A percentile compares a stretch with the other conserved stretches of the same genome.
These are phyloP conservation scores for Calonectria pteridis DNA, from an alignment of 2,329 filamentous ascomycete species.

Conservation along the genomic window DNA sequence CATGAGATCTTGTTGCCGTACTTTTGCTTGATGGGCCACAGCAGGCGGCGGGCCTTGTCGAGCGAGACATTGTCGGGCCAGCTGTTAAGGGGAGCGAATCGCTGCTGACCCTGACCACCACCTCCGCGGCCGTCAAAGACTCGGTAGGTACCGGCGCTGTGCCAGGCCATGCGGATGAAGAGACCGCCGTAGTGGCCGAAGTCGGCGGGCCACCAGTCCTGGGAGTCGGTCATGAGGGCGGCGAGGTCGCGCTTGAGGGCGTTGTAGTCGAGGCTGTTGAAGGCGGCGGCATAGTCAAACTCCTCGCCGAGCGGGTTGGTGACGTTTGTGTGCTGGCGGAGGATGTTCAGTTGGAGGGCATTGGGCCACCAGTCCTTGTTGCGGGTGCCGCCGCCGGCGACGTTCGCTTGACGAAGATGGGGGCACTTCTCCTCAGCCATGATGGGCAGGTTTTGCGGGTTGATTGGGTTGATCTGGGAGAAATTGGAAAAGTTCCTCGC, in stretches of 20 bases:
- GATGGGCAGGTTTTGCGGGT: not conserved
- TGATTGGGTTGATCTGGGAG: not conserved
- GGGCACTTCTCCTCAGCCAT: conserved; percentile 26
- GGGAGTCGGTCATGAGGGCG: conserved; percentile 80
- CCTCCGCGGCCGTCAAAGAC: conserved; percentile 81
- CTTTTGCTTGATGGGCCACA: conserved; percentile 87
- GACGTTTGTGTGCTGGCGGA: conserved; percentile 75
- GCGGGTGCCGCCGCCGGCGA: conserved; percentile 73
- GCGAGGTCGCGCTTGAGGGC: conserved; percentile 80
- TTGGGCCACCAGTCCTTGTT: conserved; percentile 83
- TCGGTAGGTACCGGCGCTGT: conserved; percentile 83
- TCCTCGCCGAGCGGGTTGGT: conserved; percentile 74
- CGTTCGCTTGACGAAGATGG: conserved; percentile 45
- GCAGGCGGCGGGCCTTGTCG: conserved; percentile 83
- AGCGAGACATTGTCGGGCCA: conserved; percentile 85
- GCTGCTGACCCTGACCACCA: conserved; percentile 80
- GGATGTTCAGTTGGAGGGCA: conserved; percentile 75
- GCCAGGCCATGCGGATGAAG: conserved; percentile 86
- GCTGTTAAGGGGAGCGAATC: conserved; percentile 84
- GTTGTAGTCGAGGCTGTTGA: conserved; percentile 72
- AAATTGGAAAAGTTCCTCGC: not conserved
- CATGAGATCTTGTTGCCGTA: conserved; percentile 87
- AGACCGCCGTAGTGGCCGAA: conserved; percentile 86
- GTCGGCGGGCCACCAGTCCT: conserved; percentile 86
- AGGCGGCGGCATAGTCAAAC: conserved; percentile 80